phyloP scores from a whole-genome alignment of 1,139 yeast species.

The Geotrichum carabidarum region DNA sequence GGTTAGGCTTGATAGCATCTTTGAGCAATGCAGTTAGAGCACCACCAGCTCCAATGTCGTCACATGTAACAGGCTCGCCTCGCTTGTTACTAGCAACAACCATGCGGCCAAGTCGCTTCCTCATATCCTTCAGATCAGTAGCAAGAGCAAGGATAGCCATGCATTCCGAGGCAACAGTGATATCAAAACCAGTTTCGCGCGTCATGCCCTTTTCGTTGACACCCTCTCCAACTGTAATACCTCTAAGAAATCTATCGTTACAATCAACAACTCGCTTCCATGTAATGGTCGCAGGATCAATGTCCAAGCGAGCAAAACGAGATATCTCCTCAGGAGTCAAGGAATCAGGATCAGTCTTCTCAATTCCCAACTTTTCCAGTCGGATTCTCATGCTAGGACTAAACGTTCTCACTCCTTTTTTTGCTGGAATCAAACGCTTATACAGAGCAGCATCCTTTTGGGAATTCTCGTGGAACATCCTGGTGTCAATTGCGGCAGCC shows the following conservation, averaged over 20 bases:
- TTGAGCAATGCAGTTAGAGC: constrained; percentile 92
- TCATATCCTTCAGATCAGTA: constrained; percentile 76
- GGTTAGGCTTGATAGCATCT: constrained; percentile 94
- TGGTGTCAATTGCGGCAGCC: constrained; percentile 96
- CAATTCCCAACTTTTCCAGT: constrained; percentile 72
- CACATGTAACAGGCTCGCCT: constrained; percentile 91
- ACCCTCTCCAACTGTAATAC: constrained; percentile 86
- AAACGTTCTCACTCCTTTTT: constrained; percentile 76
- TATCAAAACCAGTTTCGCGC: constrained; percentile 90
- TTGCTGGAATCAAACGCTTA: constrained; percentile 84
- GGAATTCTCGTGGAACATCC: constrained; percentile 94
- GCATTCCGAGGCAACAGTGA: constrained; percentile 94
- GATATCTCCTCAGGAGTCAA: constrained; percentile 75
- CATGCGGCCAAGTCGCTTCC: constrained; percentile 84
- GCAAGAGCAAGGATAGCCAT: constrained; percentile 97
- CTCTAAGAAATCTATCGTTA: constrained; percentile 89
- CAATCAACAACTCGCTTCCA: constrained; percentile 97
- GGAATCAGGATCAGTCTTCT: constrained; percentile 75
- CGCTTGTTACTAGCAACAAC: constrained; percentile 79
- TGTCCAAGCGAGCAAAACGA: constrained; percentile 77
- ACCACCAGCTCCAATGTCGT: constrained; percentile 96
- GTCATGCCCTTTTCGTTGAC: constrained; percentile 89
- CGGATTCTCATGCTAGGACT: constrained; percentile 75
- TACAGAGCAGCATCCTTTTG: constrained; percentile 84
- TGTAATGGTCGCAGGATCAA: constrained; percentile 89